Percentiles rank a stretch among this genome's conserved stretches.
Conservation (phyloP, 2,329 filamentous ascomycete species). For the Beauveria sp. region DNA sequence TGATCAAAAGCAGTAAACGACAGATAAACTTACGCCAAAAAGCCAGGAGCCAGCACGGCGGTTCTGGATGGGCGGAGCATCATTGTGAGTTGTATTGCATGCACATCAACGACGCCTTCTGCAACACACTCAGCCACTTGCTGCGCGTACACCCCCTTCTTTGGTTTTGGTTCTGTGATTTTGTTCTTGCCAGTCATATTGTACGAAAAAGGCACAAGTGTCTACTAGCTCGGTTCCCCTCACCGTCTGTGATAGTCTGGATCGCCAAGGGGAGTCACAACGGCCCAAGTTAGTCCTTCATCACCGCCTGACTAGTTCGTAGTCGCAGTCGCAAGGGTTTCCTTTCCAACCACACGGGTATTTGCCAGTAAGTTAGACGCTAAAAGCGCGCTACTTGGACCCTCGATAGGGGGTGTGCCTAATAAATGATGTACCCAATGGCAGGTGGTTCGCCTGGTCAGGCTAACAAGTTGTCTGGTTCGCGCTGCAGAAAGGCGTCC, state of each 20-base stretch:
- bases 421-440: background rate
- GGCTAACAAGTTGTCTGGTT: background rate
- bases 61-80: background rate
- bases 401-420: background rate
- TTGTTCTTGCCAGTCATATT: background rate
- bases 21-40: background rate
- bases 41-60: background rate
- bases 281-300: background rate
- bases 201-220: background rate
- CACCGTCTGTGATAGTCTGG: background rate
- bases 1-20: constrained; percentile 1
- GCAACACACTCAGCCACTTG: background rate
- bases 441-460: background rate
- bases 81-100: background rate
- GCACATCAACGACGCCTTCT: background rate
- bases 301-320: background rate
- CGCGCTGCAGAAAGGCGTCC: background rate
- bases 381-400: background rate
- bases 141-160: background rate
- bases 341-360: background rate
- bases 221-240: background rate
- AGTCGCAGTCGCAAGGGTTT: constrained; percentile 2
- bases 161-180: background rate
- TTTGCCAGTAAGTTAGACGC: background rate
- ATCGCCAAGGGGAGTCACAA: background rate